A percentile compares a stretch with the other conserved stretches of the same genome.
Evolutionary conservation across 192 early-diverging fungal species (phyloP).

Genomic region (Diversispora eburnea): DNA sequence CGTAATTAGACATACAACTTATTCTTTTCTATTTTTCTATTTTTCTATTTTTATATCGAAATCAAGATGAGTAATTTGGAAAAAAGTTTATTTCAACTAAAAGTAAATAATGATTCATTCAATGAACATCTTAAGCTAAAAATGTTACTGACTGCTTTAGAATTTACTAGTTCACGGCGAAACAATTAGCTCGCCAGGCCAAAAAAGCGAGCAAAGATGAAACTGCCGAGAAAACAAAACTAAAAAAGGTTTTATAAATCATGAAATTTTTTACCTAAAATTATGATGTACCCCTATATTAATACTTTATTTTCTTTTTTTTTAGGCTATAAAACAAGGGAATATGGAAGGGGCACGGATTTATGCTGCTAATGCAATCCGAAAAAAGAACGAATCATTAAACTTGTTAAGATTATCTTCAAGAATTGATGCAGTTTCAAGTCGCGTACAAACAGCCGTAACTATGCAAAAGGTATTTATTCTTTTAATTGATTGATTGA

Average conservation of each 20-base stretch:
- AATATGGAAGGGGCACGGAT: conserved; percentile 92
- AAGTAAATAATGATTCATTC: neutral
- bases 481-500: neutral
- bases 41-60: no score
- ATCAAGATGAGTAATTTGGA: conserved; percentile 3
- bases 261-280: neutral
- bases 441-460: conserved; percentile 88
- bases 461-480: conserved; percentile 73
- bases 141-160: neutral
- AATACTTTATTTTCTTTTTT: neutral
- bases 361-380: conserved; percentile 92
- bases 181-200: conserved; percentile 79
- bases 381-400: conserved; percentile 93
- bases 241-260: conserved; percentile 71
- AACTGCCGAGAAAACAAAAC: conserved; percentile 67
- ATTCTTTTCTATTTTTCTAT: no score
- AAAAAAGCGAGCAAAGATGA: conserved; percentile 88
- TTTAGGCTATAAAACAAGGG: conserved; percentile 84
- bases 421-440: conserved; percentile 89
- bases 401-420: conserved; percentile 85
- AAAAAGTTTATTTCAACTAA: neutral
- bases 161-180: conserved; percentile 77
- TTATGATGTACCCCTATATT: neutral
- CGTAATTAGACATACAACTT: no score
- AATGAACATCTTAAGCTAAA: no score